phyloP scores from a whole-genome alignment of 768 basidiomycete genomes.

The Hygrophoropsis aurantiaca region DNA sequence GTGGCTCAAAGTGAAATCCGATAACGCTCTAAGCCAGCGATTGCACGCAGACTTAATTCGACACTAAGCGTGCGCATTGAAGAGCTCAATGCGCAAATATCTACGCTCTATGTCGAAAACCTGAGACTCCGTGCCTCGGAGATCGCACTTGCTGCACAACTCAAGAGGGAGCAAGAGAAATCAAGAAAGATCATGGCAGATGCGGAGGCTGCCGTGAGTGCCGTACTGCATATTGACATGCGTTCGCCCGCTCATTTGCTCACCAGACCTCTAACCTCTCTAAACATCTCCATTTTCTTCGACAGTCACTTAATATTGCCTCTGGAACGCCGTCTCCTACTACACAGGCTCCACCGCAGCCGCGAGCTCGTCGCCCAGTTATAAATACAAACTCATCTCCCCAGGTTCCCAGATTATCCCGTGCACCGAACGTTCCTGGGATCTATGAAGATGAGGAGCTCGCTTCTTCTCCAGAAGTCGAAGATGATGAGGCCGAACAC shows the following conservation, averaged over 20 bases:
- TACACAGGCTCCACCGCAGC: conserved; percentile 41
- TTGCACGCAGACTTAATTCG: conserved; percentile 66
- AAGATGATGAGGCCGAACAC: conserved; percentile 39
- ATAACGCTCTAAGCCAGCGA: conserved; percentile 8
- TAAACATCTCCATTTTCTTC: conserved; percentile 64
- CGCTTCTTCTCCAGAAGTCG: conserved; percentile 38
- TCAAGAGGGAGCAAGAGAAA: conserved; percentile 80
- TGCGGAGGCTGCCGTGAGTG: conserved; percentile 70
- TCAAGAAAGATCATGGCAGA: conserved; percentile 70
- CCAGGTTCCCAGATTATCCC: conserved; percentile 56
- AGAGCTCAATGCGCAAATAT: conserved; percentile 81
- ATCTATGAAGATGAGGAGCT: conserved; percentile 71
- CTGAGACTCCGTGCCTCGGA: conserved; percentile 78
- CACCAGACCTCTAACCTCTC: conserved; percentile 56
- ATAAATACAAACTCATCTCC: conserved; percentile 45
- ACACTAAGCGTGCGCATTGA: conserved; percentile 82
- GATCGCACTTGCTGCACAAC: conserved; percentile 70
- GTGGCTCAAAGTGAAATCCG: conserved; percentile 3
- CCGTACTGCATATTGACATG: conserved; percentile 16
- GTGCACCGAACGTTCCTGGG: conserved; percentile 63
- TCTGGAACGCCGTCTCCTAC: conserved; percentile 34
- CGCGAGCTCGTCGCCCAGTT: conserved; percentile 50
- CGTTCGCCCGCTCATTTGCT: conserved; percentile 9
- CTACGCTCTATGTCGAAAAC: conserved; percentile 81
- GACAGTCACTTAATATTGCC: conserved; percentile 56